phyloP scores from a whole-genome alignment of 2,329 filamentous ascomycete genomes.

The Aspergillus niger region DNA sequence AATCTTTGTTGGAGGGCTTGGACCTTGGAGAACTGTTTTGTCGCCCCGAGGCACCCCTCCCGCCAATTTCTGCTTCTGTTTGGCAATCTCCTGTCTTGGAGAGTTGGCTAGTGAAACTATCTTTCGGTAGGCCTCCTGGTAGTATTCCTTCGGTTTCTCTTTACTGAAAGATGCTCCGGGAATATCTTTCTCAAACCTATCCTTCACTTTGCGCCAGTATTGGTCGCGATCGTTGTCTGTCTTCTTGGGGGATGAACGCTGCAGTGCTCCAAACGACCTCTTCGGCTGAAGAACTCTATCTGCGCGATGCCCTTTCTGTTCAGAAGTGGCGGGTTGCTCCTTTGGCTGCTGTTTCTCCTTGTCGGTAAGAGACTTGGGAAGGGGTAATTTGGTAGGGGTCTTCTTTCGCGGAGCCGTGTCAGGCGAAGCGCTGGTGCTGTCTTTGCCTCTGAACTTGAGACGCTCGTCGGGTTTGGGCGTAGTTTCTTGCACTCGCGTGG shows the following conservation, averaged over 20 bases:
- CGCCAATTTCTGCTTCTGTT: conserved; percentile 22
- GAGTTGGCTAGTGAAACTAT: conserved; percentile 26
- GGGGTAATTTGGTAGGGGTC: conserved; percentile 33
- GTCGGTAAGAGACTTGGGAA: conserved; percentile 26
- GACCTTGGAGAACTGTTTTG: conserved; percentile 23
- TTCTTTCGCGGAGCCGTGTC: conserved; percentile 19
- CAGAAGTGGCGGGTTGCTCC: conserved; percentile 17
- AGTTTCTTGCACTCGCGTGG: conserved; percentile 4
- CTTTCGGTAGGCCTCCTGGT: conserved; percentile 24
- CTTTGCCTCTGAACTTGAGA: conserved; percentile 12
- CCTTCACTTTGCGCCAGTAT: conserved; percentile 31
- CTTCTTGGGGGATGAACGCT: conserved; percentile 14
- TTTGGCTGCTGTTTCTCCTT: conserved; percentile 20
- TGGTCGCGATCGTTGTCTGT: conserved; percentile 30
- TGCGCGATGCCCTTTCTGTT: conserved; percentile 8
- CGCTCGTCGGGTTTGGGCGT: neutral
- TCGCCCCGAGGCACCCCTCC: conserved; percentile 10
- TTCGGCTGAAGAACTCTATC: conserved; percentile 7
- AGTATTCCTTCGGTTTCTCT: conserved; percentile 25
- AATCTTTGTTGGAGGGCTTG: conserved; percentile 42
- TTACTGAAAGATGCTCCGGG: conserved; percentile 20
- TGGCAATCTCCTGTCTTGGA: conserved; percentile 22
- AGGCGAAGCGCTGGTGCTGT: conserved; percentile 9
- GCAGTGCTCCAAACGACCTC: conserved; percentile 8
- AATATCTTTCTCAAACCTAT: conserved; percentile 30